phyloP scores from a whole-genome alignment of 306 rosid genomes.

The Vigna angularis region DNA sequence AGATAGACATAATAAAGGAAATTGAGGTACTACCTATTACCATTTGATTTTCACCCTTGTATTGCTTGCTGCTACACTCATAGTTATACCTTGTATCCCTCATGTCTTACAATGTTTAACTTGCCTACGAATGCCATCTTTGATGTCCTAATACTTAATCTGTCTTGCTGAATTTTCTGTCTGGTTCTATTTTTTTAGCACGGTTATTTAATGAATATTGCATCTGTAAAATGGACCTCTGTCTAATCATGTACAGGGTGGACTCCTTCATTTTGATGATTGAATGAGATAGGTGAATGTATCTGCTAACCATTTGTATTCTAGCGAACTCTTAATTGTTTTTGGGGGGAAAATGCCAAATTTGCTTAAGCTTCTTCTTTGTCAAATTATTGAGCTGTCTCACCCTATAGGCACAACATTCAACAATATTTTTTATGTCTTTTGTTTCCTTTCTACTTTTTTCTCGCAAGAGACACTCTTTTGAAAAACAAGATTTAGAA shows the following conservation, averaged over 20 bases:
- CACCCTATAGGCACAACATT: not conserved
- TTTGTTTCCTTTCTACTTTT: not conserved
- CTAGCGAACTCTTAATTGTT: conserved; percentile 18
- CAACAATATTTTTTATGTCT: not conserved
- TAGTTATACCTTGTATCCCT: conserved; percentile 12
- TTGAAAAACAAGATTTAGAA: not conserved
- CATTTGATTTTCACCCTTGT: conserved; percentile 39
- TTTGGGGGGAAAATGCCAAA: conserved; percentile 35
- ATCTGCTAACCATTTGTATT: conserved; percentile 32
- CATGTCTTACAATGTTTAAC: not conserved
- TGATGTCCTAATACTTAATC: conserved; percentile 9
- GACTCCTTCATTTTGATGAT: conserved; percentile 27
- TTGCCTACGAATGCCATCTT: conserved; percentile 14
- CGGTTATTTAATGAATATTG: conserved; percentile 14
- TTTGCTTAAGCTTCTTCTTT: conserved; percentile 5
- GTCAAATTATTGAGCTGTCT: conserved; percentile 20
- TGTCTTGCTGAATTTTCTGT: conserved; percentile 10
- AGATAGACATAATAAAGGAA: conserved; percentile 54
- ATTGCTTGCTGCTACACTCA: conserved; percentile 35
- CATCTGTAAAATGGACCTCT: conserved; percentile 22
- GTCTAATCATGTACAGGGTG: conserved; percentile 31
- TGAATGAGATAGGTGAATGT: conserved; percentile 31
- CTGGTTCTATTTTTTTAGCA: not conserved
- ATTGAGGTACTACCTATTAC: conserved; percentile 32
- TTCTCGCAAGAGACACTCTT: not conserved